Percentiles rank a stretch among this genome's conserved stretches.
These are phyloP conservation scores for Podospora comata DNA, from an alignment of 495 filamentous ascomycete species.

Conservation along the genomic window DNA sequence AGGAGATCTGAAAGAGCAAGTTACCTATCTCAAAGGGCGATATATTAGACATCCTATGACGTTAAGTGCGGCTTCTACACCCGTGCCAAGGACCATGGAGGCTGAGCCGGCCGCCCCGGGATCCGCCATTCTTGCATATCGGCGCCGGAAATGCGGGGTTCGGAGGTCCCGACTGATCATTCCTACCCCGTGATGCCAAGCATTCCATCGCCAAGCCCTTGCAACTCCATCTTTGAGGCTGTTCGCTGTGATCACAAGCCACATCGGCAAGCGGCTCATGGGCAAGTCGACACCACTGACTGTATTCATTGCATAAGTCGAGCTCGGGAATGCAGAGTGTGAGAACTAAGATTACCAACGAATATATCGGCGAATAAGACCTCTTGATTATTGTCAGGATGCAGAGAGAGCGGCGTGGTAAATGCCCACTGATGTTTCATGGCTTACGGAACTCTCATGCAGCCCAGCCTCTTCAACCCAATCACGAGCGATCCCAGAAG, in stretches of 20 bases:
- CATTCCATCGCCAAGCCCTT: not conserved
- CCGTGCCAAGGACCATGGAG: not conserved
- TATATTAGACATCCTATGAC: not conserved
- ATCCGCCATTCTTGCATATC: not conserved
- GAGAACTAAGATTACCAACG: not conserved
- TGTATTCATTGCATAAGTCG: not conserved
- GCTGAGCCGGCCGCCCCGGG: slow-evolving; percentile 1
- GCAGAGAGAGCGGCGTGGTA: not conserved
- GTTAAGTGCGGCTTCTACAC: not conserved
- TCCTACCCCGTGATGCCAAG: not conserved
- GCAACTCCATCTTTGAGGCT: not conserved
- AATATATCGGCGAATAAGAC: not conserved
- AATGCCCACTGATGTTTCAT: slow-evolving; percentile 7
- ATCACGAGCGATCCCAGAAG: not conserved
- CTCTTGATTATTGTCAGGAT: not conserved
- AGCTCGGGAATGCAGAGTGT: not conserved
- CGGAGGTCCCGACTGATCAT: slow-evolving; percentile 1
- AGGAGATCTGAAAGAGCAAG: not conserved
- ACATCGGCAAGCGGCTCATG: not conserved
- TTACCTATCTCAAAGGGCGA: not conserved
- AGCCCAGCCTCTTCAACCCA: slow-evolving; percentile 12
- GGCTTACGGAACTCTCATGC: slow-evolving; percentile 4
- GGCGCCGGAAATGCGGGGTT: slow-evolving; percentile 7
- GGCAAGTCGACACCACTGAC: not conserved
- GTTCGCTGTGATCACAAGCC: not conserved